Evolutionary conservation across 1,284 basidiomycete species (phyloP).

Genomic region (Laetiporus sulphureus): DNA sequence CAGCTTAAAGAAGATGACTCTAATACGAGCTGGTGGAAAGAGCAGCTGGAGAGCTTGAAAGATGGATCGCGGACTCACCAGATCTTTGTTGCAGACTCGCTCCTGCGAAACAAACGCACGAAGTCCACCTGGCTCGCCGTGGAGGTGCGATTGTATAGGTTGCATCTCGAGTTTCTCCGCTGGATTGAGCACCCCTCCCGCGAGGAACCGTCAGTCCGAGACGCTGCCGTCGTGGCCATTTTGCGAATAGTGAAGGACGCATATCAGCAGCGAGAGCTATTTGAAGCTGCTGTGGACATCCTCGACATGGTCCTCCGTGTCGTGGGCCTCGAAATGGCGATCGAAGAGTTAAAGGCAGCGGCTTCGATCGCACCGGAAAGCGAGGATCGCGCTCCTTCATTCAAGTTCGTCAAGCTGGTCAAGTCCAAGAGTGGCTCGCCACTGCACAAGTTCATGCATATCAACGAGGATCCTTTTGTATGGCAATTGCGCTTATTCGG

Average conservation of each 20-base stretch:
- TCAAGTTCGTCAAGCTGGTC: slow-evolving; percentile 50
- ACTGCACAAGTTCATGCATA: slow-evolving; percentile 46
- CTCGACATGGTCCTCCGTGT: slow-evolving; percentile 34
- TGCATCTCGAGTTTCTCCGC: slow-evolving; percentile 42
- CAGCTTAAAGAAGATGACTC: slow-evolving; percentile 30
- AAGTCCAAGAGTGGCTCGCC: slow-evolving; percentile 36
- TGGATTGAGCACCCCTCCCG: slow-evolving; percentile 44
- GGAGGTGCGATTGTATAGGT: slow-evolving; percentile 44
- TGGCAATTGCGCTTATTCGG: slow-evolving; percentile 70
- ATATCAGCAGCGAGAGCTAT: slow-evolving; percentile 30
- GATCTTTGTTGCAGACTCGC: slow-evolving; percentile 26
- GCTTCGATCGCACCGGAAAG: slow-evolving; percentile 9
- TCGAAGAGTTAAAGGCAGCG: slow-evolving; percentile 18
- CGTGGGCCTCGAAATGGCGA: slow-evolving; percentile 38
- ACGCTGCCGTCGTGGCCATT: slow-evolving; percentile 37
- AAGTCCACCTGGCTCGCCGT: slow-evolving; percentile 36
- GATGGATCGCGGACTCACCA: slow-evolving; percentile 24
- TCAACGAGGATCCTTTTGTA: slow-evolving; percentile 45
- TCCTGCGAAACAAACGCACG: slow-evolving; percentile 38
- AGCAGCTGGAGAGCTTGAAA: slow-evolving; percentile 32
- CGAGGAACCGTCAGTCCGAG: slow-evolving; percentile 31
- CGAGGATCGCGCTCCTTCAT: slow-evolving; percentile 37
- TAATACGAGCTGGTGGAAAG: slow-evolving; percentile 42
- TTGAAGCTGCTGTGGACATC: slow-evolving; percentile 29
- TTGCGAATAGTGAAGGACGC: slow-evolving; percentile 42